These are phyloP conservation scores for Dalechampia spathulata DNA, from an alignment of 441 rosid species.

Conservation along the genomic window DNA sequence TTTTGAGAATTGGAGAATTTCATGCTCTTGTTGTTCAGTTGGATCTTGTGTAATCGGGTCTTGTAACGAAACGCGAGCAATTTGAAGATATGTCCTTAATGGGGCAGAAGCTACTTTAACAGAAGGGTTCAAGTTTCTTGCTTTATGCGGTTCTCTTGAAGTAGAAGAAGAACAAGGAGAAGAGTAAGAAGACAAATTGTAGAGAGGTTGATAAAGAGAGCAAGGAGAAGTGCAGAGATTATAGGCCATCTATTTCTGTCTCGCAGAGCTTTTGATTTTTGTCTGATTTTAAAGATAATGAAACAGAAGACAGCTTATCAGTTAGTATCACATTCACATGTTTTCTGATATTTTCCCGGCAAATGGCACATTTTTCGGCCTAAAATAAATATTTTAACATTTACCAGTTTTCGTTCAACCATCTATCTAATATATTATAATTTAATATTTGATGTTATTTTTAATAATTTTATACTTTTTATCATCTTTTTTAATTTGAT, in stretches of 20 bases:
- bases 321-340: no score
- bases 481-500: no score
- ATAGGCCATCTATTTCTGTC: constrained; percentile 40
- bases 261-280: background rate
- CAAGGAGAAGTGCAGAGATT: constrained; percentile 48
- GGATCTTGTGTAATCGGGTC: constrained; percentile 31
- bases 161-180: constrained; percentile 25
- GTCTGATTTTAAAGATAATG: background rate
- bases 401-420: no score
- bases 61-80: constrained; percentile 40
- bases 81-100: constrained; percentile 26
- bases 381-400: no score
- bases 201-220: constrained; percentile 36
- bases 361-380: no score
- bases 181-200: no score
- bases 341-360: no score
- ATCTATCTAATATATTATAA: no score
- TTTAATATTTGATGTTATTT: no score
- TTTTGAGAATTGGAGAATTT: constrained; percentile 15
- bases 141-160: constrained; percentile 22
- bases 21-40: constrained; percentile 11
- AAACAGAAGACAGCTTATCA: no score
- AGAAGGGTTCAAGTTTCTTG: constrained; percentile 18
- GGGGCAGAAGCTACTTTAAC: constrained; percentile 21
- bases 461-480: no score